phyloP scores from a whole-genome alignment of 331 rosid genomes.

The Quercus tomentella region DNA sequence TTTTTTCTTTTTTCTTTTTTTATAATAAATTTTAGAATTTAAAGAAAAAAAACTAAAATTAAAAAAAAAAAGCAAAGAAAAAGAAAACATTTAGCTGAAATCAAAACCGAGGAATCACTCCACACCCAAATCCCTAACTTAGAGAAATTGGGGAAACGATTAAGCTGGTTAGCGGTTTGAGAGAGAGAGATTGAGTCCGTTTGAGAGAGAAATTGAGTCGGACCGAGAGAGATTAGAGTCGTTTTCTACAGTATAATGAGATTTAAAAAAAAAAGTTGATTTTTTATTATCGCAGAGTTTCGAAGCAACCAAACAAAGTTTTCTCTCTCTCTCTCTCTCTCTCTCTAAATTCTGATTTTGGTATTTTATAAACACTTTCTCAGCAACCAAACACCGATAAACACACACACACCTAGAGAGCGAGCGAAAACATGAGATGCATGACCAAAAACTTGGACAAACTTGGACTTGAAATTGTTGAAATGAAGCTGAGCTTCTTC shows the following conservation, averaged over 20 bases:
- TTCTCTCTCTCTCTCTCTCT: accelerated
- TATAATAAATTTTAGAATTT: too few species aligned
- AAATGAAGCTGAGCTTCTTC: constrained; percentile 80
- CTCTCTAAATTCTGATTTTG: not conserved
- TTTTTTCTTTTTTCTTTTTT: too few species aligned
- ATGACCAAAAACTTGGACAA: constrained; percentile 45
- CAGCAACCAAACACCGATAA: not conserved
- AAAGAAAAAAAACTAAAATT: too few species aligned
- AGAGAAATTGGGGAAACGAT: too few species aligned
- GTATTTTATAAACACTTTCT: not conserved
- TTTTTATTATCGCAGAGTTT: not conserved
- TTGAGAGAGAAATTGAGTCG: not conserved
- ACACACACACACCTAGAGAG: constrained; percentile 52
- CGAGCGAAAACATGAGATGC: constrained; percentile 71
- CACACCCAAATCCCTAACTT: too few species aligned
- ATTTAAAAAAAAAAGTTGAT: not conserved
- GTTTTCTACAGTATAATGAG: not conserved
- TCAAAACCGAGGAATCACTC: too few species aligned
- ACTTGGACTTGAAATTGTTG: constrained; percentile 52
- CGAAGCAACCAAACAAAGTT: too few species aligned
- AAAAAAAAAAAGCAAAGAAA: too few species aligned
- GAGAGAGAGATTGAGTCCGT: too few species aligned
- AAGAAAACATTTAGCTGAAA: too few species aligned
- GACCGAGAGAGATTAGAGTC: not conserved
- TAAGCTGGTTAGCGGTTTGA: too few species aligned